A percentile compares a stretch with the other conserved stretches of the same genome.
Evolutionary conservation across 768 basidiomycete genomes (phyloP).

Genomic region (Chlorophyllum brunneum): DNA sequence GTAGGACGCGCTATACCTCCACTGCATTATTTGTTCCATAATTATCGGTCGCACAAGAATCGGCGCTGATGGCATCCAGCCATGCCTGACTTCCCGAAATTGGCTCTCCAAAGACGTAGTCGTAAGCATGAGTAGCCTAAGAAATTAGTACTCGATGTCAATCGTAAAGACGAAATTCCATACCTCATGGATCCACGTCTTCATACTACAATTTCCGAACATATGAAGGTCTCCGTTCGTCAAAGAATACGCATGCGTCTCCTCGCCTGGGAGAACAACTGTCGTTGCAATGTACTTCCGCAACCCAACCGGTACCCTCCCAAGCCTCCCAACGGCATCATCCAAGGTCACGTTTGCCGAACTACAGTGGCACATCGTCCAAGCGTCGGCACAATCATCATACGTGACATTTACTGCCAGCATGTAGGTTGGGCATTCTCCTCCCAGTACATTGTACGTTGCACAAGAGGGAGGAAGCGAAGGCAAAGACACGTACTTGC

Average conservation of each 20-base stretch:
- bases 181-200: slow-evolving; percentile 31
- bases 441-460: slow-evolving; percentile 11
- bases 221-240: slow-evolving; percentile 29
- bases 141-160: background rate
- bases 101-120: slow-evolving; percentile 20
- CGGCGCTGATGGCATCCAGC: slow-evolving; percentile 19
- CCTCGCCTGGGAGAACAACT: slow-evolving; percentile 17
- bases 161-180: background rate
- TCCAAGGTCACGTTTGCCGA: slow-evolving; percentile 25
- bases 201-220: slow-evolving; percentile 22
- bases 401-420: slow-evolving; percentile 23
- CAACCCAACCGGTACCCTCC: slow-evolving; percentile 27
- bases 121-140: slow-evolving; percentile 28
- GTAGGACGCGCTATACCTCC: slow-evolving; percentile 20
- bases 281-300: slow-evolving; percentile 24
- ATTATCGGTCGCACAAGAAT: slow-evolving; percentile 27
- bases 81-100: slow-evolving; percentile 19
- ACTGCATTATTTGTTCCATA: slow-evolving; percentile 23
- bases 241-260: slow-evolving; percentile 25
- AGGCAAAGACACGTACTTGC: slow-evolving; percentile 10
- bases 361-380: slow-evolving; percentile 25
- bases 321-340: slow-evolving; percentile 22
- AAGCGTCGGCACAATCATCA: slow-evolving; percentile 24
- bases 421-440: slow-evolving; percentile 20
- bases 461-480: slow-evolving; percentile 18